phyloP scores from a whole-genome alignment of 371 early-diverging fungal genomes.

The Mucor indicus region DNA sequence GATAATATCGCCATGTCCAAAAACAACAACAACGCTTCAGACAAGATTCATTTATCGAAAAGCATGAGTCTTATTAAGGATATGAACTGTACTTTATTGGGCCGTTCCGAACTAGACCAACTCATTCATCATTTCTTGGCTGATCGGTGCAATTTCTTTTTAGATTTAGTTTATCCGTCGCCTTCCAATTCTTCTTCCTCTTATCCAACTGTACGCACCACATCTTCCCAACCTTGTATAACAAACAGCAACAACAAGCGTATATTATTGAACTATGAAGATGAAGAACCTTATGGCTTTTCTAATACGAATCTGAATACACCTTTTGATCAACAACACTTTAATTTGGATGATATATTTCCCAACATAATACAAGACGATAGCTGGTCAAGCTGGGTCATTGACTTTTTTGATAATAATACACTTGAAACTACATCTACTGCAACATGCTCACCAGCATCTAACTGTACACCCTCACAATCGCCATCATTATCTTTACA shows the following conservation, averaged over 20 bases:
- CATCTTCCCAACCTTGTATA: neutral
- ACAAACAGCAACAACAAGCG: neutral
- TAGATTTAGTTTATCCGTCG: neutral
- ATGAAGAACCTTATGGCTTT: too few species aligned
- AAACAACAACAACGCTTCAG: slow-evolving; percentile 2
- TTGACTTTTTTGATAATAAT: slow-evolving; percentile 7
- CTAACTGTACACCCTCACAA: slow-evolving; percentile 16
- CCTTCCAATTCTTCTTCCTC: neutral
- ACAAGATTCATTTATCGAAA: slow-evolving; percentile 7
- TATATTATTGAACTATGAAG: too few species aligned
- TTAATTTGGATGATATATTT: slow-evolving; percentile 4
- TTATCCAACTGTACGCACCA: neutral
- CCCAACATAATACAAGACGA: neutral
- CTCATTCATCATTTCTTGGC: neutral
- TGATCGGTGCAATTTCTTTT: neutral
- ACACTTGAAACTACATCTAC: slow-evolving; percentile 7
- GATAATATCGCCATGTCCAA: neutral
- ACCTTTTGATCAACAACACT: slow-evolving; percentile 1
- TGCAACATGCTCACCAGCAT: slow-evolving; percentile 8
- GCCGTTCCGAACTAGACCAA: neutral
- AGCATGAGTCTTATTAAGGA: slow-evolving; percentile 12
- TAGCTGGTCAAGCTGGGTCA: neutral
- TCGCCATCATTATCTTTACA: slow-evolving; percentile 11
- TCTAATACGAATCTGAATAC: too few species aligned
- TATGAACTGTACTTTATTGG: slow-evolving; percentile 8